phyloP scores from a whole-genome alignment of 345 rosid genomes.

The Hevea brasiliensis region DNA sequence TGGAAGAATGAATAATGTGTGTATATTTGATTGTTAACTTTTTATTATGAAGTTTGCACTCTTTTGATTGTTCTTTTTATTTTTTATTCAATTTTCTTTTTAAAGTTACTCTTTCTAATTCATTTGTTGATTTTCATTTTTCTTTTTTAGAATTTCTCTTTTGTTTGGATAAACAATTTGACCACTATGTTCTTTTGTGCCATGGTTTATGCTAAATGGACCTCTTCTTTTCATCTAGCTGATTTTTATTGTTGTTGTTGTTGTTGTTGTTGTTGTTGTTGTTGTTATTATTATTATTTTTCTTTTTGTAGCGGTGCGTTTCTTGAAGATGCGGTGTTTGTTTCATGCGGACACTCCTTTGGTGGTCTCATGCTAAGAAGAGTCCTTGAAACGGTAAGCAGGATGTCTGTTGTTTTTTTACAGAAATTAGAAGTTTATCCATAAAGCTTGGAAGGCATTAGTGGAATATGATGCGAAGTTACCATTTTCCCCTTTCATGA shows the following conservation, averaged over 20 bases:
- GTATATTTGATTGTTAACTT: no score
- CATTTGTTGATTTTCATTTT: background rate
- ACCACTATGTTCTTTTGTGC: background rate
- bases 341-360: conserved; percentile 97
- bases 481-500: background rate
- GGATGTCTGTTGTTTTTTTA: background rate
- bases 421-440: background rate
- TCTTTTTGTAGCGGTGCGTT: conserved; percentile 67
- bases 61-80: background rate
- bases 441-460: background rate
- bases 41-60: no score
- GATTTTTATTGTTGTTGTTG: background rate
- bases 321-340: conserved; percentile 93
- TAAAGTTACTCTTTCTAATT: background rate
- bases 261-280: no score
- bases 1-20: no score
- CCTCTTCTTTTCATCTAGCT: background rate
- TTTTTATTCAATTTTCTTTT: background rate
- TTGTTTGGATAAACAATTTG: background rate
- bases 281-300: no score
- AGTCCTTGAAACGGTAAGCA: conserved; percentile 78
- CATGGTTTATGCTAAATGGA: conserved; percentile 7
- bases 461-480: background rate
- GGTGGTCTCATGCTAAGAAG: conserved; percentile 93
- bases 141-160: no score